Base-by-base conservation (phyloP, 2,329 filamentous ascomycete genomes). In the Fonsecaea pedrosoi region DNA sequence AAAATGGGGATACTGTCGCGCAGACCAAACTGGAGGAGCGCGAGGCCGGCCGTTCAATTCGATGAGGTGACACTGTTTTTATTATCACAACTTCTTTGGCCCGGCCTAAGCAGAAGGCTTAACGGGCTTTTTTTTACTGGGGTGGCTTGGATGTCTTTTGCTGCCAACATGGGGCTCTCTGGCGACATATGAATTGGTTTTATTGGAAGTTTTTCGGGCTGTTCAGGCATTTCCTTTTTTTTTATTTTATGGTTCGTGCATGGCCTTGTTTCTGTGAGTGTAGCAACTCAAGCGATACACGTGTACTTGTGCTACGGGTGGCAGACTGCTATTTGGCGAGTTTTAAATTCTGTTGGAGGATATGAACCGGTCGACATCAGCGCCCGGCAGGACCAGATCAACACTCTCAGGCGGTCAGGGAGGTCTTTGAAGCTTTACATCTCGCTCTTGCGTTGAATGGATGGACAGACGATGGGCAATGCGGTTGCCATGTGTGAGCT, bases 1-100 rank as follows among this genome's bases (percentile, higher is more conserved):
- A 86, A 62, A 93, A 93, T n/a, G 93, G 93, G 0, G 94, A 98
- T 77, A 87, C 90, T 75, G 82, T 96, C 72, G 94, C 94, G 21
- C 89, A 88, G 76, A 90, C 90, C 77, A 94, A 94, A 79, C 81
- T 97, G 77, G 86, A 89, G 70, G 92, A 96, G 80, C 79, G 86
- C 55, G 84, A 86, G 73, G 86, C 89, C 75, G 85, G 88, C 76
- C 86, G 88, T 74, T 84, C 81, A 60, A 83, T 87, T 74, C 83
- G 83, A 69, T 85, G 76, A 82, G 67, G 54, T 50, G 65, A 53
- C 34, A 38, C 66, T 69, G 56, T 68, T 69, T 69, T 66, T 61
- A 54, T 50, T 68, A 61, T 48, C 54, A 63, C 48, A 18, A 56
- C 42, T 69, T 62, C 56, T 34, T 55, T 50, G n/a, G 21, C 45